A percentile compares a stretch with the other conserved stretches of the same genome.
These are phyloP conservation scores for Colletotrichum sp. DNA, from an alignment of 2,329 filamentous ascomycete genomes.

Conservation along the genomic window DNA sequence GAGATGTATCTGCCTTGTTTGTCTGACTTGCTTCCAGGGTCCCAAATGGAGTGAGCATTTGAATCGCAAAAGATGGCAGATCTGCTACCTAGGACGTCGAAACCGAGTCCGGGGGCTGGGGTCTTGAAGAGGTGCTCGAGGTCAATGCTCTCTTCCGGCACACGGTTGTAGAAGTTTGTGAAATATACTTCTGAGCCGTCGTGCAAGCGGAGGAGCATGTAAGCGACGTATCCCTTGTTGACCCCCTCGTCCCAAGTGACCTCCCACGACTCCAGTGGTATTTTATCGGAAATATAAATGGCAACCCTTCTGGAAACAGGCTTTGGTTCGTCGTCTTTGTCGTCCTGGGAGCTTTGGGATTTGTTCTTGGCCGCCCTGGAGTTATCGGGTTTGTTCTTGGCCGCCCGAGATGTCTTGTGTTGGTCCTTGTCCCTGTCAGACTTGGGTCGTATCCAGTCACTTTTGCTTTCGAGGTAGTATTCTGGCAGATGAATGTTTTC, in stretches of 20 bases:
- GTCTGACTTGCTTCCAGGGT: fast-evolving
- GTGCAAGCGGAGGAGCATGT: background rate
- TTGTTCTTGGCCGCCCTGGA: background rate
- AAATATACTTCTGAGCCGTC: background rate
- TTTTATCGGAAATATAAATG: background rate
- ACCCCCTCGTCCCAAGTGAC: background rate
- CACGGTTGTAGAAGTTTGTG: background rate
- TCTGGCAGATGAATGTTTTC: background rate
- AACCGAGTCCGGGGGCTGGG: background rate
- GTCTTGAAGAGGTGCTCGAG: background rate
- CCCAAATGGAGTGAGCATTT: background rate
- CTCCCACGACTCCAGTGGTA: background rate
- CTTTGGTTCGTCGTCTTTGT: background rate
- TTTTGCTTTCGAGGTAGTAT: background rate
- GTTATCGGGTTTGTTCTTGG: background rate
- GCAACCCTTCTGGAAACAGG: background rate
- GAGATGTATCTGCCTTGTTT: background rate
- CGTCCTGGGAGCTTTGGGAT: background rate
- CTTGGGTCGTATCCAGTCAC: background rate
- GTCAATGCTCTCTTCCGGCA: background rate
- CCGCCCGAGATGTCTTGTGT: background rate
- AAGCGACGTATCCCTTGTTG: background rate
- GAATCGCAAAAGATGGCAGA: background rate
- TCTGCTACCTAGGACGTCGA: background rate
- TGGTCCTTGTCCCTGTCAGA: background rate